These are phyloP conservation scores for Malassezia nana DNA, from an alignment of 1,284 basidiomycete species.

Conservation along the genomic window DNA sequence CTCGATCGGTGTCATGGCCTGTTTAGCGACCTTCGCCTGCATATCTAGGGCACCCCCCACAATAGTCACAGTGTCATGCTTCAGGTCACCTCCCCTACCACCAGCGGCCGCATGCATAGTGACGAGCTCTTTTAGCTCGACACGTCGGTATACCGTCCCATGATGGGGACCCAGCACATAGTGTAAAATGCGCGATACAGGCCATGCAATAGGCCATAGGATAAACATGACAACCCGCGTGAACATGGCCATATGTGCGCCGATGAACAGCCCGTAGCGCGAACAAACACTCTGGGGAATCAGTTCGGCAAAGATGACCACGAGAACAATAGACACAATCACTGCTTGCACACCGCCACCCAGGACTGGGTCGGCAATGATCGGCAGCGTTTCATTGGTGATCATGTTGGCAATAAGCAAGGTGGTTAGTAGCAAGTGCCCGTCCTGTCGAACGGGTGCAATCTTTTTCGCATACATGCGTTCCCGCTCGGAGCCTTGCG, in stretches of 20 bases:
- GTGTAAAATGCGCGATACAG: slow-evolving; percentile 47
- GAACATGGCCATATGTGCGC: slow-evolving; percentile 44
- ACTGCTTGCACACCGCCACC: slow-evolving; percentile 68
- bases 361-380: slow-evolving; percentile 76
- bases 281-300: slow-evolving; percentile 60
- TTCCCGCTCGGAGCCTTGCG: slow-evolving; percentile 72
- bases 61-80: slow-evolving; percentile 64
- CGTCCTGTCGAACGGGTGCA: slow-evolving; percentile 65
- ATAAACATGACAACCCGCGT: slow-evolving; percentile 42
- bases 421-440: slow-evolving; percentile 44
- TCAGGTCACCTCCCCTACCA: slow-evolving; percentile 58
- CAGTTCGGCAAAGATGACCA: slow-evolving; percentile 69
- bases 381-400: slow-evolving; percentile 60
- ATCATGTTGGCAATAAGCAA: slow-evolving; percentile 48
- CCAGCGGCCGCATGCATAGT: slow-evolving; percentile 60
- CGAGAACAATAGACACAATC: slow-evolving; percentile 40
- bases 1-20: slow-evolving; percentile 69
- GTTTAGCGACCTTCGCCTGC: slow-evolving; percentile 60
- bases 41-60: slow-evolving; percentile 65
- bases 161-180: slow-evolving; percentile 46
- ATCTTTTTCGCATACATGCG: slow-evolving; percentile 71
- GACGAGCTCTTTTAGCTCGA: slow-evolving; percentile 64
- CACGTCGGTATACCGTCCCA: slow-evolving; percentile 44
- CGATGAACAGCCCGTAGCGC: slow-evolving; percentile 47
- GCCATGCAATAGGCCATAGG: slow-evolving; percentile 47